Conservation (phyloP, 148 eudicot species). For the Arbutus unedo region DNA sequence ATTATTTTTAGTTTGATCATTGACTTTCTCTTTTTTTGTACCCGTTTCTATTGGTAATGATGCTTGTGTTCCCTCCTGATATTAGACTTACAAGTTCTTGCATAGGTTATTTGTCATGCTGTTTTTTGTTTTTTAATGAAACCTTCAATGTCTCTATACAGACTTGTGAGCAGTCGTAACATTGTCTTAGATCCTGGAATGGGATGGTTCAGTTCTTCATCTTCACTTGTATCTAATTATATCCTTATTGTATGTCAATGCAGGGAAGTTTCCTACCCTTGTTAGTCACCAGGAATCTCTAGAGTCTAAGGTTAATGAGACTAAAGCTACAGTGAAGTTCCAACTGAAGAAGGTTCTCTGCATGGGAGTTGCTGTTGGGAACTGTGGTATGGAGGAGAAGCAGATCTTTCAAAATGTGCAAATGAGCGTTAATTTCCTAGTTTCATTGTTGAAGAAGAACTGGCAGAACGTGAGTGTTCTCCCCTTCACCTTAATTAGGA, state of each 20-base stretch:
- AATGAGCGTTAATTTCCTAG: constrained; percentile 75
- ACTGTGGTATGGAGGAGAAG: constrained; percentile 67
- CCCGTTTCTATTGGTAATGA: not conserved
- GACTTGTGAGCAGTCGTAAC: not conserved
- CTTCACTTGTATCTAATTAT: constrained; percentile 10
- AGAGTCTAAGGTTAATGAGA: constrained; percentile 58
- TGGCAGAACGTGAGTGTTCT: constrained; percentile 63
- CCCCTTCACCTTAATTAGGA: not conserved
- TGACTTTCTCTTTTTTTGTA: not conserved
- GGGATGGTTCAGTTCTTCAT: constrained; percentile 6
- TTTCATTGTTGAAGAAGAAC: constrained; percentile 68
- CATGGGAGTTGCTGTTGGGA: constrained; percentile 82
- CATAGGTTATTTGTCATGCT: not conserved
- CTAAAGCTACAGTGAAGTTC: constrained; percentile 67
- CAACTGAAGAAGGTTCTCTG: constrained; percentile 75
- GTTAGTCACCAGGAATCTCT: constrained; percentile 69
- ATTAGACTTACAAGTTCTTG: not conserved
- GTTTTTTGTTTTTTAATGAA: not conserved
- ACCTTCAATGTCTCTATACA: not conserved
- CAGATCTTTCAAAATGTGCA: constrained; percentile 74
- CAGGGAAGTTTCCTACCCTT: constrained; percentile 76
- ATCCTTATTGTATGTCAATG: not conserved
- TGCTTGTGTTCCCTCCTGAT: not conserved
- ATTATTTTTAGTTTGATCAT: not conserved
- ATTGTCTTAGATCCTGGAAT: not conserved